Conservation (phyloP, 129 eudicot species). For the Flaveria robusta region DNA sequence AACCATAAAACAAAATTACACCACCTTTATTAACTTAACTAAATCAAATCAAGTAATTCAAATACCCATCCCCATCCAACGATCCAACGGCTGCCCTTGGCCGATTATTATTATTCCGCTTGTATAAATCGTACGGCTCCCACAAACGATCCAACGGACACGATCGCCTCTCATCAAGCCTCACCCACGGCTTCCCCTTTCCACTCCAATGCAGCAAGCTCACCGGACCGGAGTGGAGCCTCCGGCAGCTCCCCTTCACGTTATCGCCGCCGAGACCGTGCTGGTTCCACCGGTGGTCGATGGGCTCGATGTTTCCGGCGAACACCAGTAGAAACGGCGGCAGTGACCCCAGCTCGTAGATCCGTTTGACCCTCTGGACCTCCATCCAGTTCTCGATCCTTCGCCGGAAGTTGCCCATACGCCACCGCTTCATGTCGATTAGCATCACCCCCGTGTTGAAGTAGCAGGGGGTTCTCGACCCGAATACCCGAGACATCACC, state of each 20-base stretch:
- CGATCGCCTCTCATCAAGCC: conserved; percentile 59
- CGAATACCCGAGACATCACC: conserved; percentile 42
- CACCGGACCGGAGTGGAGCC: conserved; percentile 78
- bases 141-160: conserved; percentile 80
- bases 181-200: conserved; percentile 88
- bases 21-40: not conserved
- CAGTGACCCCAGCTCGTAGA: conserved; percentile 43
- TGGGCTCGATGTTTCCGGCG: conserved; percentile 66
- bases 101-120: too few relatives aligned
- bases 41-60: not conserved
- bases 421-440: conserved; percentile 50
- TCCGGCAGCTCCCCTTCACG: conserved; percentile 60
- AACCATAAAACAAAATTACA: not conserved
- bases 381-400: conserved; percentile 77
- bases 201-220: conserved; percentile 93
- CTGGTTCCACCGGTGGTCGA: conserved; percentile 85
- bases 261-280: conserved; percentile 53
- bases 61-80: not conserved
- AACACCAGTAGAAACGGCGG: conserved; percentile 70
- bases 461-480: conserved; percentile 30
- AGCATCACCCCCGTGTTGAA: conserved; percentile 35
- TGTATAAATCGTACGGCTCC: conserved; percentile 50
- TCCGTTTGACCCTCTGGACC: conserved; percentile 60
- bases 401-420: conserved; percentile 41
- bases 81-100: not conserved